These are phyloP conservation scores for Candida peoriensis DNA, from an alignment of 805 yeast genomes.

Conservation along the genomic window DNA sequence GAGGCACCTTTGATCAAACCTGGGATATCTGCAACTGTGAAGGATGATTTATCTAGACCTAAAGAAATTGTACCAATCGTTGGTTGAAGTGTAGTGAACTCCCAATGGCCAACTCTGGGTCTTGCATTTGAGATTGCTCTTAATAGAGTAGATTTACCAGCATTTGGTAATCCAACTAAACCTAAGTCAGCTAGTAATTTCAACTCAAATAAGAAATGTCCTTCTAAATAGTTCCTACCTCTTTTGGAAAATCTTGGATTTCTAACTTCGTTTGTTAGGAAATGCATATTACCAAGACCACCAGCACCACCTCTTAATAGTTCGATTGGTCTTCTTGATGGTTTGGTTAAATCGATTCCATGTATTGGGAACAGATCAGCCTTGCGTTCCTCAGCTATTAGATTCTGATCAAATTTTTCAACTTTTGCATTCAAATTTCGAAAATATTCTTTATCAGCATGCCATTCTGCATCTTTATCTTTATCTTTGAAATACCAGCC, in stretches of 20 bases:
- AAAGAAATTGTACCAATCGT: conserved; percentile 81
- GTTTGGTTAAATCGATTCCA: conserved; percentile 70
- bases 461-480: conserved; percentile 56
- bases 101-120: conserved; percentile 95
- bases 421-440: conserved; percentile 58
- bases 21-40: conserved; percentile 96
- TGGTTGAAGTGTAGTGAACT: conserved; percentile 90
- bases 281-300: conserved; percentile 96
- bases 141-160: conserved; percentile 88
- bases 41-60: conserved; percentile 55
- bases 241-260: conserved; percentile 84
- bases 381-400: conserved; percentile 50
- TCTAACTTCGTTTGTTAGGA: conserved; percentile 73
- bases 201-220: conserved; percentile 72
- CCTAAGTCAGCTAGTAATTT: conserved; percentile 91
- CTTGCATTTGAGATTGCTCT: conserved; percentile 84
- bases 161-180: conserved; percentile 91
- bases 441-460: conserved; percentile 63
- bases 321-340: conserved; percentile 61
- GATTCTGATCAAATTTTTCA: conserved; percentile 54
- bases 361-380: conserved; percentile 70
- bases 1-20: conserved; percentile 91
- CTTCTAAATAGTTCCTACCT: conserved; percentile 69
- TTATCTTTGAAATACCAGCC: conserved; percentile 90
- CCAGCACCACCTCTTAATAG: conserved; percentile 85